A percentile compares a stretch with the other conserved stretches of the same genome.
Conservation (phyloP, 768 basidiomycete species). For the Hericium rajendrae region DNA sequence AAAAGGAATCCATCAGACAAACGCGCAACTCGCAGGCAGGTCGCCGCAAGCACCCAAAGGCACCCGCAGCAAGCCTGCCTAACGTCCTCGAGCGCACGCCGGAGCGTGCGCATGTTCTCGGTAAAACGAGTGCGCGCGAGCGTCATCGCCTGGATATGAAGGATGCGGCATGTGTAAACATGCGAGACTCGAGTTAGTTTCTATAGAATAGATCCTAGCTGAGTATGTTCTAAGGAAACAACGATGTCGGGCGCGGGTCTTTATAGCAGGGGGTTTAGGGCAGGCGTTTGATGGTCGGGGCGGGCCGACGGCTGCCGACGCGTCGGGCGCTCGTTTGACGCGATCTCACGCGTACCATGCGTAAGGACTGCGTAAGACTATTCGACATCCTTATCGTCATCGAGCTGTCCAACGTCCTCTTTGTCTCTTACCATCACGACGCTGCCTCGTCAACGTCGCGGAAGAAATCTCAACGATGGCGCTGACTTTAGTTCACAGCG, state of each 20-base stretch:
- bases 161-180: conserved; percentile 67
- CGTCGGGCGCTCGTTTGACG: not conserved
- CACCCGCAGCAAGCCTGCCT: not conserved
- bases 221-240: conserved; percentile 62
- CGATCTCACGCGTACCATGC: not conserved
- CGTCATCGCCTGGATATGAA: conserved; percentile 68
- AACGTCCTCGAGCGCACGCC: not conserved
- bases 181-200: conserved; percentile 73
- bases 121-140: conserved; percentile 53
- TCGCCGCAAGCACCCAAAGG: not conserved
- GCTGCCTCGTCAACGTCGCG: not conserved
- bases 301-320: not conserved
- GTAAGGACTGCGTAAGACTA: no score
- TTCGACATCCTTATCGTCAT: no score
- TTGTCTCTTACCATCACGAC: not conserved
- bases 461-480: conserved; percentile 1
- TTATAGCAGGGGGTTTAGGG: not conserved
- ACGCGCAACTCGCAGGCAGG: not conserved
- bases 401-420: not conserved
- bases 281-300: not conserved
- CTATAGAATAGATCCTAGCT: conserved; percentile 76
- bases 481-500: conserved; percentile 5
- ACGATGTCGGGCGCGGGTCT: not conserved
- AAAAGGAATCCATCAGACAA: conserved; percentile 1
- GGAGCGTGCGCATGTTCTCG: conserved; percentile 44